Evolutionary conservation across 768 basidiomycete genomes (phyloP).

Genomic region (Psilocybe azurescens): DNA sequence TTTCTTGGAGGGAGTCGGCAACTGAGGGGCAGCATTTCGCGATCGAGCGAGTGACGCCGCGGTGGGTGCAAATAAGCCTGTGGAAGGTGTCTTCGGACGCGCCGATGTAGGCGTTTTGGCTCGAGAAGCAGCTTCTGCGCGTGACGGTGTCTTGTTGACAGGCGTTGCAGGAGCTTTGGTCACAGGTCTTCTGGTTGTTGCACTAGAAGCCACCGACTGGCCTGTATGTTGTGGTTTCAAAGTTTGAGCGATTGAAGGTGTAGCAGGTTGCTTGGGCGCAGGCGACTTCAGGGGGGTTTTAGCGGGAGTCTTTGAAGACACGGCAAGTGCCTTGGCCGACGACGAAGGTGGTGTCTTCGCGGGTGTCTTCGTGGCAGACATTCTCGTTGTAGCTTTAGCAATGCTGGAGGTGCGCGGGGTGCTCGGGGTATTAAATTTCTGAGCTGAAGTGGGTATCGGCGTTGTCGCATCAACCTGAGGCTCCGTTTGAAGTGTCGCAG

Average conservation of each 20-base stretch:
- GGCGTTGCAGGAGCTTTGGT: slow-evolving; percentile 29
- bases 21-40: slow-evolving; percentile 54
- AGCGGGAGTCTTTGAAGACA: slow-evolving; percentile 27
- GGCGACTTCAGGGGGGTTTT: slow-evolving; percentile 33
- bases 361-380: slow-evolving; percentile 22
- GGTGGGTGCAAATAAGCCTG: slow-evolving; percentile 80
- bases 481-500: slow-evolving; percentile 5
- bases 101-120: slow-evolving; percentile 41
- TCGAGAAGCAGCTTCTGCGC: slow-evolving; percentile 39
- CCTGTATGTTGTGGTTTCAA: slow-evolving; percentile 42
- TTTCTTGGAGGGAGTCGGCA: slow-evolving; percentile 59
- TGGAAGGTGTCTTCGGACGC: slow-evolving; percentile 66
- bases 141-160: slow-evolving; percentile 30
- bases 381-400: slow-evolving; percentile 28
- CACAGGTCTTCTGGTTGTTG: slow-evolving; percentile 24
- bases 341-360: slow-evolving; percentile 26
- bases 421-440: slow-evolving; percentile 18
- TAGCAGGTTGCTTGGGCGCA: slow-evolving; percentile 24
- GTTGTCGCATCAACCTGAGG: slow-evolving; percentile 14
- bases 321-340: slow-evolving; percentile 26
- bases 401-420: slow-evolving; percentile 22
- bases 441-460: slow-evolving; percentile 17
- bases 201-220: slow-evolving; percentile 32
- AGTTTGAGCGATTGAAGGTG: slow-evolving; percentile 28
- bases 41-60: slow-evolving; percentile 80